Evolutionary conservation across 2,329 filamentous ascomycete species (phyloP), one percentile per base, ranked within the genome.

Genomic region (Colletotrichum camelliae): DNA sequence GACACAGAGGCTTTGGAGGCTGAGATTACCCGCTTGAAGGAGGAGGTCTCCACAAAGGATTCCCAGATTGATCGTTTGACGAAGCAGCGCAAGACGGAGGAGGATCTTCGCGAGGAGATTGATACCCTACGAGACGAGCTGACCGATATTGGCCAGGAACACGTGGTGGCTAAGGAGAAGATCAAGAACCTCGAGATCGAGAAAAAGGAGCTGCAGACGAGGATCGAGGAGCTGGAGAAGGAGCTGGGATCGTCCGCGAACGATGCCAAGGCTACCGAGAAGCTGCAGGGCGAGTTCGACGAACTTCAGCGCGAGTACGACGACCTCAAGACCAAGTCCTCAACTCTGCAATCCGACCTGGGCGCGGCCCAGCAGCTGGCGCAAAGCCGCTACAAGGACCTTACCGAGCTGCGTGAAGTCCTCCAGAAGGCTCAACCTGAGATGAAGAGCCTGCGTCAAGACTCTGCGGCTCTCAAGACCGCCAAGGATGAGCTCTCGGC

Each of bases 361-460:
- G 94, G 93, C 3, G 96, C 96, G 3, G 94, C 96, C 0, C 93
- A 98, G 82, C 93, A 97, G 84, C 90, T 98, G 15, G 95, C 97
- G 0, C 93, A 97, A 76, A 94, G 91, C 18, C 91, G 97, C 35
- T 98, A 96, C 87, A 98, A 96, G 83, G 96, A 98, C 75, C 87
- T 98, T 2, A 93, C 93, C 0, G 94, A 98, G 33, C 87, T 98
- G 61, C 91, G 93, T 24, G 94, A 96, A 77, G 88, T 96, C 4
- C 85, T 98, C 35, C 93, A 96, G 78, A 97, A 97, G 82, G 91
- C 94, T 1, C 96, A 98, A 81, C 94, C 95, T 0, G 96, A 99
- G 84, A 87, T 98, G 29, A 94, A 93, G 82, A 93, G 88, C 60
- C 88, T 98, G 24, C 92, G 95, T 9, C 92, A 93, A 65, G 96